Conservation (phyloP, 208 protist genomes). For the Trichomonas vaginalis region DNA sequence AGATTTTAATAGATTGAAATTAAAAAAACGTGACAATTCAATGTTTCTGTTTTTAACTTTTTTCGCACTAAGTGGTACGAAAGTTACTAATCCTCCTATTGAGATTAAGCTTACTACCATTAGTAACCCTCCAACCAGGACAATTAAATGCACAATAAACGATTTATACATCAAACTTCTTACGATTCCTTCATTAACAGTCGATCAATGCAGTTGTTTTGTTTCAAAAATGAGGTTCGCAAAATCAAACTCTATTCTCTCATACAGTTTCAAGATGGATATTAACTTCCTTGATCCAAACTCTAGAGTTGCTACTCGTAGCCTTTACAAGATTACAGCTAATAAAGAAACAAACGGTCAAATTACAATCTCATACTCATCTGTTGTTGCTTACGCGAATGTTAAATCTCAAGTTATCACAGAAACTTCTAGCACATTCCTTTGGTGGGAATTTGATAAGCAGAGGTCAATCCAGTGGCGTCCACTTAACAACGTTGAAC, state of each 20-base stretch:
- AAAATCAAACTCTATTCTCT: not conserved
- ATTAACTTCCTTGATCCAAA: not conserved
- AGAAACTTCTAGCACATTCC: not conserved
- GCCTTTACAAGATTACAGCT: not conserved
- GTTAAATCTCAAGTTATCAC: not conserved
- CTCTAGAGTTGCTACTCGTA: not conserved
- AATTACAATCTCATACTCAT: not conserved
- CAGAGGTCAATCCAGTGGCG: not conserved
- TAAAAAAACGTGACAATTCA: not conserved
- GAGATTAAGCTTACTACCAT: not conserved
- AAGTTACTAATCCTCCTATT: not conserved
- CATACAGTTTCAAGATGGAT: not conserved
- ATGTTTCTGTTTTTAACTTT: not conserved
- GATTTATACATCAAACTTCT: not conserved
- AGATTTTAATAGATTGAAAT: too few relatives aligned
- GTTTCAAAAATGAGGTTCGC: not conserved
- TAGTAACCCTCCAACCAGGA: not conserved
- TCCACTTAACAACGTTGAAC: not conserved
- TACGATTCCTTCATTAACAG: not conserved
- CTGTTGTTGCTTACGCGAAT: not conserved
- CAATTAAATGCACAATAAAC: not conserved
- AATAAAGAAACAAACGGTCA: not conserved
- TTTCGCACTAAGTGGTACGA: not conserved
- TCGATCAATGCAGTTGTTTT: not conserved
- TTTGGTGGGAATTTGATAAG: not conserved